phyloP scores from a whole-genome alignment of 495 filamentous ascomycete genomes.

The Alectoria sarmentosa region DNA sequence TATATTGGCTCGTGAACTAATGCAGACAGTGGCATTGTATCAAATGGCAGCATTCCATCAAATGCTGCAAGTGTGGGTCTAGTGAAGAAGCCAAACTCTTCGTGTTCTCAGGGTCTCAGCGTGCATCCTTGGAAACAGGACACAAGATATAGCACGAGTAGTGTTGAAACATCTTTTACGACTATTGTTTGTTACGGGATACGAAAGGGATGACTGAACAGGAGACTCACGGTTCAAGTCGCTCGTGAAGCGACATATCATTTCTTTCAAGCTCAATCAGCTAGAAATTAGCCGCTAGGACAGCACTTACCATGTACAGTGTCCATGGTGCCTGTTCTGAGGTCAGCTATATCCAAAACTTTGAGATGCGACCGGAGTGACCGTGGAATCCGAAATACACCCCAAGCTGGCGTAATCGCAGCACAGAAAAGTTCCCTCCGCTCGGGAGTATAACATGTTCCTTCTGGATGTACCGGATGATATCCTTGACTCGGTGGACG shows the following conservation, averaged over 20 bases:
- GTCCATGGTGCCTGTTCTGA: constrained; percentile 20
- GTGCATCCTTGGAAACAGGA: too few relatives aligned
- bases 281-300: neutral
- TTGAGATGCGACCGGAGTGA: neutral
- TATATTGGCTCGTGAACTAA: constrained; percentile 82
- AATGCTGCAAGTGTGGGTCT: constrained; percentile 58
- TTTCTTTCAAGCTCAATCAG: constrained; percentile 27
- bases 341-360: neutral
- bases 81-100: constrained; percentile 60
- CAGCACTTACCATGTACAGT: constrained; percentile 29
- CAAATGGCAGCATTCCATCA: constrained; percentile 58
- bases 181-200: neutral
- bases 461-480: constrained; percentile 55
- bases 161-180: too few relatives aligned
- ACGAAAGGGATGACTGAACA: neutral
- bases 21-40: constrained; percentile 73
- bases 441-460: constrained; percentile 53
- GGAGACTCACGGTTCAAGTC: constrained; percentile 52
- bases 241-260: constrained; percentile 57
- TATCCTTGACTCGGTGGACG: constrained; percentile 57
- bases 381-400: constrained; percentile 70
- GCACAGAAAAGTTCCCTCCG: constrained; percentile 61
- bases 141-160: too few relatives aligned
- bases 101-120: neutral
- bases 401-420: constrained; percentile 68